Evolutionary conservation across 2,329 filamentous ascomycete species (phyloP), one percentile per base, ranked within the genome.

Genomic region (Raffaelea arxii): DNA sequence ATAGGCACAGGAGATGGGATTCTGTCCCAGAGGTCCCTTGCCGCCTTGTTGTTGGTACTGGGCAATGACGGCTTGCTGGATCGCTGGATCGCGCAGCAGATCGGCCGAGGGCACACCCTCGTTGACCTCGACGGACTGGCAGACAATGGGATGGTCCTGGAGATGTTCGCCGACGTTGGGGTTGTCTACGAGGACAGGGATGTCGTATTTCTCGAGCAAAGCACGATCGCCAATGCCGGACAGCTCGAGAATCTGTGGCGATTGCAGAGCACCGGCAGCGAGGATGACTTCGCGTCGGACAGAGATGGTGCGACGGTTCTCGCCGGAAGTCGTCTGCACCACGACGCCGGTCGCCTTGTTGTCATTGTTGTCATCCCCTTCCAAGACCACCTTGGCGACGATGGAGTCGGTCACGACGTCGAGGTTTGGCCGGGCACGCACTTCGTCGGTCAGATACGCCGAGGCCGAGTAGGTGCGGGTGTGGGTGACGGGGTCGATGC

Each of bases 121-220:
- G 41, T 62, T 63, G 24, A 65, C 60, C 30, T 66, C 63, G 57
- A 66, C 65, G 54, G 35, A 25, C 25, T 41, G 41, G 19, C 37
- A 39, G 46, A 55, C 48, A 24, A 53, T 64, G 11, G 59, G 56
- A 44, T 75, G 70, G 50, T 74, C 71, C 49, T 73, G 70, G 47
- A 73, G 68, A 49, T 72, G 69, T 43, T 68, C 62, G 4, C 71
- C 71, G 4, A 75, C 71, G 3, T 67, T 66, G 4, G 67, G 65
- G 16, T 72, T 59, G 41, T 71, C 62, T 30, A 71, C 59, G 6
- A 66, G 48, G 2, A 60, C 58, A 7, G 64, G 58, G 24, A 75
- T 66, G 2, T 65, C 67, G 6, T 64, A 63, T 10, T 59, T 57
- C n/a, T 63, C 53, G 3, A 78, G 65, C 14, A 75, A 55, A 19